Conservation (phyloP, 2,329 filamentous ascomycete species). For the Decorospora gaudefroyi region DNA sequence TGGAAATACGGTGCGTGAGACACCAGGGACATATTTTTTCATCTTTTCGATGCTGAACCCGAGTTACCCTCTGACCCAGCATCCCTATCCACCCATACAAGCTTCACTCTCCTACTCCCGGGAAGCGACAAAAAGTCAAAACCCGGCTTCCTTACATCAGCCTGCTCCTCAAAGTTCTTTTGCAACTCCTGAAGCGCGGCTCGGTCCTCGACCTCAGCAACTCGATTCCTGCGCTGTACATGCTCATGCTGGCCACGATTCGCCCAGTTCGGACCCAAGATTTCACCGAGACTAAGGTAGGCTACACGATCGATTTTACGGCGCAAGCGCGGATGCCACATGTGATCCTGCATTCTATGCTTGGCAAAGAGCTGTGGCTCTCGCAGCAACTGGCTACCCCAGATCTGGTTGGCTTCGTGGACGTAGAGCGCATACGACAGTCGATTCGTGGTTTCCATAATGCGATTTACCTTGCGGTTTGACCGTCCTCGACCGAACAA, state of each 20-base stretch:
- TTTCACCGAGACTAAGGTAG: constrained; percentile 12
- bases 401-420: constrained; percentile 34
- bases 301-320: constrained; percentile 7
- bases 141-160: no score
- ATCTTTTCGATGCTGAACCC: no score
- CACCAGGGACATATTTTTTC: no score
- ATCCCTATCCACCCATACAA: no score
- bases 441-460: constrained; percentile 30
- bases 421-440: constrained; percentile 32
- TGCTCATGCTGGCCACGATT: not conserved
- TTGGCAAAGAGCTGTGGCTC: constrained; percentile 26
- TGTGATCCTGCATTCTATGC: constrained; percentile 8
- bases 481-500: constrained; percentile 37
- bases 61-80: no score
- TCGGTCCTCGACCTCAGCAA: not conserved
- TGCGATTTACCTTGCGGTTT: constrained; percentile 28
- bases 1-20: no score
- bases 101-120: no score
- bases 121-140: no score
- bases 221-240: not conserved
- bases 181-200: not conserved
- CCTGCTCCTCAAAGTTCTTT: not conserved
- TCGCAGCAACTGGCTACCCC: constrained; percentile 32
- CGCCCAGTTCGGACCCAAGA: constrained; percentile 11
- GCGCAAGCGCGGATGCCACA: constrained; percentile 27